phyloP scores from a whole-genome alignment of 164 flowering plant genomes.

The Tetrastigma voinierianum region DNA sequence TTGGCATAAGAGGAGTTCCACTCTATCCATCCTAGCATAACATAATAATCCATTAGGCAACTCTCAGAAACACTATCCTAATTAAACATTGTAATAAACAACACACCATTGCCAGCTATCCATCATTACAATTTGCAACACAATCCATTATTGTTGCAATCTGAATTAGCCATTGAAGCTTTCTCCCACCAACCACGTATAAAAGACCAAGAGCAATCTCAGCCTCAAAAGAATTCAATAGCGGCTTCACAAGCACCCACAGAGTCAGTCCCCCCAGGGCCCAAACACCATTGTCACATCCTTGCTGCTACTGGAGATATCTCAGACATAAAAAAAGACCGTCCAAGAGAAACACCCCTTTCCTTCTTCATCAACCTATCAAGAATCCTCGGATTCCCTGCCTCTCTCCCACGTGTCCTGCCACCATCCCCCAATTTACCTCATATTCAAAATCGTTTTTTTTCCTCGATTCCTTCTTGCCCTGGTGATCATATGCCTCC shows the following conservation, averaged over 20 bases:
- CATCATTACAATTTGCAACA: slow-evolving; percentile 35
- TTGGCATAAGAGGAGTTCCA: slow-evolving; percentile 85
- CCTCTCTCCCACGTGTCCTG: slow-evolving; percentile 96
- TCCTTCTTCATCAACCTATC: slow-evolving; percentile 72
- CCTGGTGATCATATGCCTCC: slow-evolving; percentile 90
- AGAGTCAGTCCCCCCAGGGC: slow-evolving; percentile 88
- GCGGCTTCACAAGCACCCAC: slow-evolving; percentile 89
- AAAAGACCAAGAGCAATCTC: slow-evolving; percentile 83
- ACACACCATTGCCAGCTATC: slow-evolving; percentile 19
- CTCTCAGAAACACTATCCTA: slow-evolving; percentile 27
- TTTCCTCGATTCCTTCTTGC: slow-evolving; percentile 79
- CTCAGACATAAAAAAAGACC: slow-evolving; percentile 84
- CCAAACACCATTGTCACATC: slow-evolving; percentile 74
- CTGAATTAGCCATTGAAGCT: background rate
- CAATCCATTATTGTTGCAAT: slow-evolving; percentile 23
- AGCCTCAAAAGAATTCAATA: slow-evolving; percentile 89
- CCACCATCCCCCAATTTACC: slow-evolving; percentile 79
- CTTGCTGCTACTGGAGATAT: slow-evolving; percentile 70
- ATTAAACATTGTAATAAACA: slow-evolving; percentile 8
- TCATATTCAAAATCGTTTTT: slow-evolving; percentile 62
- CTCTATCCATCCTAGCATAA: slow-evolving; percentile 91
- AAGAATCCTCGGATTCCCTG: slow-evolving; percentile 89
- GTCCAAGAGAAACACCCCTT: slow-evolving; percentile 57
- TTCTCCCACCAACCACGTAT: slow-evolving; percentile 95
- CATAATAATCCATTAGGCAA: slow-evolving; percentile 98